Evolutionary conservation across 768 basidiomycete species (phyloP).

Genomic region (Boletus insuetus): DNA sequence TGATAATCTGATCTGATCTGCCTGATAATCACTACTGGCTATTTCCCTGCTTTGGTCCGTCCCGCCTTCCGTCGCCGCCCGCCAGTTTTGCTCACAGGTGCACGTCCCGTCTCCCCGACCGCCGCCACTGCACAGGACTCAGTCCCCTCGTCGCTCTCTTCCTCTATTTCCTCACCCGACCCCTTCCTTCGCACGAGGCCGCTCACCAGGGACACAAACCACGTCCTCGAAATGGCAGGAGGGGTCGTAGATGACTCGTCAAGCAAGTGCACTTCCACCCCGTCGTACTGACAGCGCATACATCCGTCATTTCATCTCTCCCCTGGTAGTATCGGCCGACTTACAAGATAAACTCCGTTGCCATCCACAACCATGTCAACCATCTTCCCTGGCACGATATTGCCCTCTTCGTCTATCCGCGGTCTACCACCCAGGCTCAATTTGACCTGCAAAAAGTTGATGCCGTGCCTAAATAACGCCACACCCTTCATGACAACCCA

Average conservation of each 20-base stretch:
- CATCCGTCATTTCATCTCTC: constrained; percentile 6
- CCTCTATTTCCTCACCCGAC: constrained; percentile 23
- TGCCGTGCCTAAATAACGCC: constrained; percentile 2
- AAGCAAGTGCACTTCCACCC: constrained; percentile 53
- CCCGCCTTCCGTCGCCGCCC: constrained; percentile 63
- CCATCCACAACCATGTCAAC: constrained; percentile 84
- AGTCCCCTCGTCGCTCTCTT: constrained; percentile 39
- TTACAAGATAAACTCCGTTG: constrained; percentile 69
- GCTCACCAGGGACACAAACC: constrained; percentile 54
- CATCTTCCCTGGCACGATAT: constrained; percentile 45
- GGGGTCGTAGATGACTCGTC: constrained; percentile 55
- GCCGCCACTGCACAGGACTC: constrained; percentile 43
- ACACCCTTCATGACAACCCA: constrained; percentile 26
- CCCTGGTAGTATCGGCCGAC: constrained; percentile 31
- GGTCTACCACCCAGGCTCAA: constrained; percentile 60
- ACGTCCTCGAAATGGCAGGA: constrained; percentile 64
- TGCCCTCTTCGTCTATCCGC: constrained; percentile 56
- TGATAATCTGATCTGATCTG: constrained; percentile 2
- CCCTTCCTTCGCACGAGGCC: constrained; percentile 20
- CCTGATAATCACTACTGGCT: not conserved
- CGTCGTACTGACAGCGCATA: constrained; percentile 49
- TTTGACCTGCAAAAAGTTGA: constrained; percentile 50
- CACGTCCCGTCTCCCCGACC: constrained; percentile 21
- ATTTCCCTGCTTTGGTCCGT: constrained; percentile 36
- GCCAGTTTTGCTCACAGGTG: constrained; percentile 51